Evolutionary conservation across 352 stramenopile genomes (phyloP), one percentile per base, ranked within the genome.

Genomic region (Thalassiosira livingstoniorum): DNA sequence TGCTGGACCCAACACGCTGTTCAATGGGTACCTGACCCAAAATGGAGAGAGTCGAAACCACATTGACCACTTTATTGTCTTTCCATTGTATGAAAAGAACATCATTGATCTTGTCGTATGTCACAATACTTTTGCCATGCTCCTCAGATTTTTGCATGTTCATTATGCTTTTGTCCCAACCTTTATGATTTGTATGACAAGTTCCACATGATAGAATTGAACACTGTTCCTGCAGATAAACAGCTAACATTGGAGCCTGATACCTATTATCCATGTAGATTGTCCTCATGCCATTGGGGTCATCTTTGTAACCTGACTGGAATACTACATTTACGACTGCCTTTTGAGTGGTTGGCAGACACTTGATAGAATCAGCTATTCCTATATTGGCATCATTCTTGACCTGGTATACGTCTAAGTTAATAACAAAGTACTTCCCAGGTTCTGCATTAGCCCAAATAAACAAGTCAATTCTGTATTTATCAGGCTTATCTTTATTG

Each of bases 321-420:
- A 27, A 29, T 11, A 58, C n/a, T 10, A n/a, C 11, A 58, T 58
- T 58, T 10, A 58, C n/a, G 47, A 58, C 47, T 29, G 47, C 5
- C n/a, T 58, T 58, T 27, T 58, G 47, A 4, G 21, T 58, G 21
- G 47, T 58, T 25, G 47, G 47, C 27, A 58, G 47, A 7, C 7
- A 5, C n/a, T 27, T 11, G n/a, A 58, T 58, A 23, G 11, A 7
- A 29, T 58, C n/a, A 29, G 47, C 11, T 42, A 78, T 70, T 32
- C 37, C 25, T 18, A 66, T 42, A 15, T 78, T 58, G 21, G 53
- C 25, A 23, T 2, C 10, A 43, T 78, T 70, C 2, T 29, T 55
- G n/a, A 53, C 69, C 37, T 78, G 55, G 32, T 78, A 78, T 23
- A 78, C 27, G 29, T 78, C 55, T 37, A 78, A 7, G 43, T 78